Evolutionary conservation across 805 yeast species (phyloP), one percentile per base, ranked within the genome.

Genomic region (Maudiozyma saulgeensis): DNA sequence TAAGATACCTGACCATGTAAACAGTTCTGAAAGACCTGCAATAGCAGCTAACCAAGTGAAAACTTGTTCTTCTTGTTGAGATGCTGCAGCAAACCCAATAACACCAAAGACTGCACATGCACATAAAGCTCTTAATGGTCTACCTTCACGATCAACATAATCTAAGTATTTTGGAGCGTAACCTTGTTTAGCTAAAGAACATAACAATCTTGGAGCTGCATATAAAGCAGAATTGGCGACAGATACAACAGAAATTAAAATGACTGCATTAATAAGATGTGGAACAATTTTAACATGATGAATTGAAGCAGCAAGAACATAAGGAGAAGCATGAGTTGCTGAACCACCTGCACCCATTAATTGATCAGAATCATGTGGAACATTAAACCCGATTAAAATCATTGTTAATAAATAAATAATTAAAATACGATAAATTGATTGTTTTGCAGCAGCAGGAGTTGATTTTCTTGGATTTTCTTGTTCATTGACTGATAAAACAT

Each of bases 191-290:
- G 88, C 82, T 59, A 84, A 69, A 28, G 87, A 76, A 51, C 80
- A 81, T 52, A 84, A 62, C 11, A 87, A 74, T 74, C 91, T 77
- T 47, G 89, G 82, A 51, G 84, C 77, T 16, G 84, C 86, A 63
- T 75, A 84, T 43, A 84, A 78, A 1, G 90, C 79, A 28, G 88
- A 79, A 70, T 84, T 84, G 57, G 88, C 89, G 48, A 84, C 90
- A 6, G 89, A 83, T 48, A 83, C 67, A 23, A 84, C 87, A 6
- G 90, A 82, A 49, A 84, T 66, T 68, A 84, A 70, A 56, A 84
- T 82, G 43, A 83, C 87, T 19, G 81, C 87, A 62, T 84, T 84
- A 71, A 84, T 82, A 53, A 84, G 78, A 48, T 82, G 79, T 42
- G 90, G 90, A 45, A 84, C 73, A 42, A 79, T 84, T 47, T 69